Base-by-base conservation (phyloP, 768 basidiomycete species). In the Boletus coccyginus region DNA sequence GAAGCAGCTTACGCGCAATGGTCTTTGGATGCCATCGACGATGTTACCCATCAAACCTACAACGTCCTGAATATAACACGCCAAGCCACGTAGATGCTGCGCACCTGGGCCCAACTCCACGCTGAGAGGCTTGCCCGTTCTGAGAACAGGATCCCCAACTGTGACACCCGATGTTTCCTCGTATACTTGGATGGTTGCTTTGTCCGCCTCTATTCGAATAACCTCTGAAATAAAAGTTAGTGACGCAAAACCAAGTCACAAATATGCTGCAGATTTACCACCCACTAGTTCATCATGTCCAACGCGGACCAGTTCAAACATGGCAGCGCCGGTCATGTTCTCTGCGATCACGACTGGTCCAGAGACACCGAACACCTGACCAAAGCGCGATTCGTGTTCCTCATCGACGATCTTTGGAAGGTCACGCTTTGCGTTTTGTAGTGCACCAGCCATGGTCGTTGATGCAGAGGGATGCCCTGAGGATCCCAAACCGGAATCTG, bases 101-200 rank as follows among this genome's bases (percentile, higher is more conserved):
- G 54, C 68, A 94, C 95, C 96, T 67, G 97, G 97, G 35, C 97
- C 97, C 40, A 99, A 82, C 73, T 99, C 97, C 56, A 98, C 97
- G 71, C 92, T 94, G 53, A 99, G 83, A 32, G 97, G 97, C 73
- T 99, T 99, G 45, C 96, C 97, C 31, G 97, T 99, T 53, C 96
- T 83, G 68, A 99, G 76, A 17, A 99, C 97, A 46, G 97, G 97
- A 77, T 99, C 97, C 31, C 97, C 97, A 50, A 98, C 95, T 7
- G 96, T 98, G 41, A 99, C 97, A 52, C 97, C 97, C 42, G 96
- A 97, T 7, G 96, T 98, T 78, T 99, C 97, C 74, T 99, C 97
- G 68, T 99, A 98, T 11, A 99, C 97, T 73, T 99, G 97, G 58
- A 99, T 98, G 13, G 97, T 98, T 42, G 92, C 92, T 77, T 97